Conservation (phyloP, 495 filamentous ascomycete genomes). For the Letharia columbiana region DNA sequence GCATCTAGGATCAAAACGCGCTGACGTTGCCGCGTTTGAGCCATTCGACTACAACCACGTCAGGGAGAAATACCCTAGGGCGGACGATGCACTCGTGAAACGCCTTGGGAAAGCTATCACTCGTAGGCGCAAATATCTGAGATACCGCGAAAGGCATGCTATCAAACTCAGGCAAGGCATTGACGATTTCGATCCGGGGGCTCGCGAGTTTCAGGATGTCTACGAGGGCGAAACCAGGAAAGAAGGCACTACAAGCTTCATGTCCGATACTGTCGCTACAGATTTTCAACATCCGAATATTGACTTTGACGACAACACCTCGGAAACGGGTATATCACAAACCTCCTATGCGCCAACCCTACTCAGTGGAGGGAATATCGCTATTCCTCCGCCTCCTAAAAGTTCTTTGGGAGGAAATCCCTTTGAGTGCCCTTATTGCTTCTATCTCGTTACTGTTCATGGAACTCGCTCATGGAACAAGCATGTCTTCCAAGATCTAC, state of each 20-base stretch:
- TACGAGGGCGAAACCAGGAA: background rate
- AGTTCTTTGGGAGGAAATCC: slow-evolving; percentile 2
- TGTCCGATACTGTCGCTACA: background rate
- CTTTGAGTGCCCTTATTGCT: slow-evolving; percentile 21
- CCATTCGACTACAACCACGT: slow-evolving; percentile 27
- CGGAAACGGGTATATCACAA: slow-evolving; percentile 10
- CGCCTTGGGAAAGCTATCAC: slow-evolving; percentile 38
- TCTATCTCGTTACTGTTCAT: slow-evolving; percentile 2
- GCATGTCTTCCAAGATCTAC: slow-evolving; percentile 25
- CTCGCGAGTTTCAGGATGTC: background rate
- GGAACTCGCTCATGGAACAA: slow-evolving; percentile 9
- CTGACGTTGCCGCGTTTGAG: slow-evolving; percentile 27
- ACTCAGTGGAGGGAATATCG: slow-evolving; percentile 12
- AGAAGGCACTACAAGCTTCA: background rate
- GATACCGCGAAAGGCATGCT: slow-evolving; percentile 36
- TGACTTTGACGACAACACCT: background rate
- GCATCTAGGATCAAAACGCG: slow-evolving; percentile 23
- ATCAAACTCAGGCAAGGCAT: slow-evolving; percentile 28
- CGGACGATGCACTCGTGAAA: slow-evolving; percentile 23
- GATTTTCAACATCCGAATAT: background rate
- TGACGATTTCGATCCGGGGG: background rate
- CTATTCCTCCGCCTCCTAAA: slow-evolving; percentile 12
- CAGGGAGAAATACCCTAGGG: slow-evolving; percentile 26
- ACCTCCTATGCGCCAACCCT: slow-evolving; percentile 18
- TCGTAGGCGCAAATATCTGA: slow-evolving; percentile 34